These are phyloP conservation scores for Phytophthora citricola DNA, from an alignment of 352 stramenopile species.

Conservation along the genomic window DNA sequence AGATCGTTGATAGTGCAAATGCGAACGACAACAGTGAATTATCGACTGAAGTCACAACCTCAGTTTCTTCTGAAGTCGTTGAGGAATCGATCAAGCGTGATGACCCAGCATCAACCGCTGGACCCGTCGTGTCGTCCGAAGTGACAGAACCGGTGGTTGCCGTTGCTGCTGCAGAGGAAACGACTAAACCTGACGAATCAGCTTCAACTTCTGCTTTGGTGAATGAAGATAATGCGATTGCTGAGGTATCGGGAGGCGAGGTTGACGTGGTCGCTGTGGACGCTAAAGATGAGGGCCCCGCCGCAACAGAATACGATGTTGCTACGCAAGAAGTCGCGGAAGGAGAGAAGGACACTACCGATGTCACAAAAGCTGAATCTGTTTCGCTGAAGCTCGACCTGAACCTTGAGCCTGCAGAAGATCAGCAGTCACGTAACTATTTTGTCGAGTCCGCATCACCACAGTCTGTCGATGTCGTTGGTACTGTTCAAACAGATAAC, in stretches of 20 bases:
- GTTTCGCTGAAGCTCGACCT: conserved; percentile 23
- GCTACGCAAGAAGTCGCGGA: neutral
- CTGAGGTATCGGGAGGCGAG: too few relatives aligned
- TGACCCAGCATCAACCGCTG: neutral
- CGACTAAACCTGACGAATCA: too few relatives aligned
- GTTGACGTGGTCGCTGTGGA: neutral
- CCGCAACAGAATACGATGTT: neutral
- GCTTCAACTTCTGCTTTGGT: too few relatives aligned
- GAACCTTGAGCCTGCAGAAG: neutral
- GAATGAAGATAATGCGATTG: too few relatives aligned
- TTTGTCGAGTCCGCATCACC: neutral
- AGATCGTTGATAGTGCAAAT: neutral
- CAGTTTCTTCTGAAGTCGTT: neutral
- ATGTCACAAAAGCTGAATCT: conserved; percentile 2
- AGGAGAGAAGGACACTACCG: neutral
- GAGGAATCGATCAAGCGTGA: conserved; percentile 2
- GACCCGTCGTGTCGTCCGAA: neutral
- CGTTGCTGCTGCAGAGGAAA: too few relatives aligned
- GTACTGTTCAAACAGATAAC: neutral
- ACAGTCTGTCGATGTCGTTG: neutral
- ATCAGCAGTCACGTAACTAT: neutral
- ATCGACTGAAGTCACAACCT: neutral
- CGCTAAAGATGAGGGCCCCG: neutral
- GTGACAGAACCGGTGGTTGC: too few relatives aligned
- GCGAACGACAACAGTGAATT: neutral